Percentiles rank a stretch among this genome's conserved stretches.
Evolutionary conservation across 208 protist species (phyloP).

Genomic region (Dictyostelium gargantuum): DNA sequence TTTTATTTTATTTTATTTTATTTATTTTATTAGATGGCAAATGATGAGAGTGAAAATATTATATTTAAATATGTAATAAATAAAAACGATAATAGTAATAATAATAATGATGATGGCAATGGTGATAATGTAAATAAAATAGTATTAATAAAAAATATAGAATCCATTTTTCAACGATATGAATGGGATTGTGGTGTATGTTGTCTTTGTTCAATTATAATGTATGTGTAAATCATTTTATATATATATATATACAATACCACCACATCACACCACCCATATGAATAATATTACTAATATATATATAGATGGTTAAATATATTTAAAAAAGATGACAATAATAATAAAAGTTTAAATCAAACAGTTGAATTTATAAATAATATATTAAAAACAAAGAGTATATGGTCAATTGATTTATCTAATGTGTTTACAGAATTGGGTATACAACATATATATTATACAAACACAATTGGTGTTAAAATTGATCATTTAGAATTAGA

Average conservation of each 20-base stretch:
- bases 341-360: background rate
- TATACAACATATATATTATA: background rate
- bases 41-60: no score
- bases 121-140: background rate
- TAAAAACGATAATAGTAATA: no score
- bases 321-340: background rate
- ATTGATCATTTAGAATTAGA: background rate
- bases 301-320: background rate
- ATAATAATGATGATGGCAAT: no score
- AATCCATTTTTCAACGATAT: background rate
- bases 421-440: background rate
- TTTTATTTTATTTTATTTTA: no score
- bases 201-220: background rate
- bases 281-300: no score
- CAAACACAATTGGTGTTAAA: background rate
- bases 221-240: background rate
- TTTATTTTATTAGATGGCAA: no score
- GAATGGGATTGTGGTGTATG: slow-evolving; percentile 29
- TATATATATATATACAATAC: no score
- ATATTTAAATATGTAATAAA: no score
- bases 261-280: no score
- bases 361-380: background rate
- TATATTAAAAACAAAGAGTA: slow-evolving; percentile 1
- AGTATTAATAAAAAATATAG: background rate
- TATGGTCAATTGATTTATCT: slow-evolving; percentile 41